Percentiles rank a stretch among this genome's conserved stretches.
phyloP scores from a whole-genome alignment of 257 asterid species.

The Solanum lignicaule region DNA sequence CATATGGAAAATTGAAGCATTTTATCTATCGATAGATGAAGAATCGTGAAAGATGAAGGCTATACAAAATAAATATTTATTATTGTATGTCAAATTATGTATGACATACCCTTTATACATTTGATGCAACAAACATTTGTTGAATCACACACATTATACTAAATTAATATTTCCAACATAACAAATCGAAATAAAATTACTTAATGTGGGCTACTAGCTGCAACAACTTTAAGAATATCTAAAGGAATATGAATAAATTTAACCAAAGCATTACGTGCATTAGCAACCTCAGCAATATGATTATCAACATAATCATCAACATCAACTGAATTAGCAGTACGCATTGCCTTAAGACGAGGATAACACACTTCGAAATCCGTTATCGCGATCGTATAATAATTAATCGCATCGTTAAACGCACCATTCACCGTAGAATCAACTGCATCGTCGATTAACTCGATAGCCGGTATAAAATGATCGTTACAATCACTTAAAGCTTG shows the following conservation, averaged over 20 bases:
- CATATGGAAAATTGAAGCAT: not conserved
- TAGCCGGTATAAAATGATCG: not conserved
- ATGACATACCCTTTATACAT: not conserved
- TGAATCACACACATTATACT: not conserved
- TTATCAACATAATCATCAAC: not conserved
- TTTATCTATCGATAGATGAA: not conserved
- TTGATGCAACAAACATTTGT: not conserved
- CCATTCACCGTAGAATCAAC: not conserved
- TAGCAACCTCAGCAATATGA: not conserved
- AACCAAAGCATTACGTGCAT: not conserved
- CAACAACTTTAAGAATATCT: not conserved
- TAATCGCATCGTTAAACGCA: not conserved
- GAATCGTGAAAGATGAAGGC: not conserved
- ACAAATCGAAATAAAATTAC: not conserved
- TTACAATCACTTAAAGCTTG: not conserved
- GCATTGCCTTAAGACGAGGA: not conserved
- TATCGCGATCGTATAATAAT: not conserved
- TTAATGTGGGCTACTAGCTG: not conserved
- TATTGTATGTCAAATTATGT: not conserved
- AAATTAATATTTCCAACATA: not conserved
- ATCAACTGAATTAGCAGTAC: not conserved
- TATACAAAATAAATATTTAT: not conserved
- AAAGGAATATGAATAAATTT: not conserved
- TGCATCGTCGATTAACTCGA: not conserved
- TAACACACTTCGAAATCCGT: conserved; percentile 1